phyloP scores from a whole-genome alignment of 768 basidiomycete genomes.

The Boletus rufocinnamomeus region DNA sequence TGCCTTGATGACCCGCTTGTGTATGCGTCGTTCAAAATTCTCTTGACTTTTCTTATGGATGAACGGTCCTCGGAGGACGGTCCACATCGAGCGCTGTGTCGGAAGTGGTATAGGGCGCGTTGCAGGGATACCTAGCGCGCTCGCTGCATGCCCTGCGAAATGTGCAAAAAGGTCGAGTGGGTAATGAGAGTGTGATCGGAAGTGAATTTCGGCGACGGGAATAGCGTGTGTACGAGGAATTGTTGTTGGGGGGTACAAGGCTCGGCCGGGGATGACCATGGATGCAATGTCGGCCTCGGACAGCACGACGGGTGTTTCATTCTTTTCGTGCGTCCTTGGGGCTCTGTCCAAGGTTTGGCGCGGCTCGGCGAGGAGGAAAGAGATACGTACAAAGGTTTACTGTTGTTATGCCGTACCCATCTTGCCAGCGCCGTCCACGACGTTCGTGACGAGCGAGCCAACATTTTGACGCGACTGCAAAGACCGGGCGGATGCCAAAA shows the following conservation, averaged over 20 bases:
- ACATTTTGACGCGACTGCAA: conserved; percentile 31
- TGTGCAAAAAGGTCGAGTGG: conserved; percentile 79
- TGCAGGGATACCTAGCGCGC: conserved; percentile 80
- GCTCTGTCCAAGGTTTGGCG: conserved; percentile 3
- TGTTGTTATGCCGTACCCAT: conserved; percentile 25
- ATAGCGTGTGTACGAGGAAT: conserved; percentile 66
- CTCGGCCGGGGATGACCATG: conserved; percentile 62
- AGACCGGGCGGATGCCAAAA: background rate
- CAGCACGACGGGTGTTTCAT: conserved; percentile 18
- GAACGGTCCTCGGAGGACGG: conserved; percentile 84
- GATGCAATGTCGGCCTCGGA: conserved; percentile 49
- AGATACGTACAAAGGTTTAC: conserved; percentile 15
- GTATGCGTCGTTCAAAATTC: conserved; percentile 86
- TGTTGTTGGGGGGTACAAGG: conserved; percentile 51
- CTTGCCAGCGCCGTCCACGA: conserved; percentile 21
- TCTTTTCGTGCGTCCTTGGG: conserved; percentile 3
- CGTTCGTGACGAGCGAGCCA: conserved; percentile 24
- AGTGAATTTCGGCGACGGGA: conserved; percentile 80
- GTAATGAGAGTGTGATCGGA: conserved; percentile 71
- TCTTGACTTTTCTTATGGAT: conserved; percentile 93
- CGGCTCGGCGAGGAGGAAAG: background rate
- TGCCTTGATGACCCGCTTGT: conserved; percentile 86
- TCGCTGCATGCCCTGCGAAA: conserved; percentile 82
- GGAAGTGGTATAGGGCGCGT: conserved; percentile 68
- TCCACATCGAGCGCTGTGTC: conserved; percentile 77